A percentile compares a stretch with the other conserved stretches of the same genome.
Evolutionary conservation across 805 yeast species (phyloP).

Genomic region (Ogataea sp.): DNA sequence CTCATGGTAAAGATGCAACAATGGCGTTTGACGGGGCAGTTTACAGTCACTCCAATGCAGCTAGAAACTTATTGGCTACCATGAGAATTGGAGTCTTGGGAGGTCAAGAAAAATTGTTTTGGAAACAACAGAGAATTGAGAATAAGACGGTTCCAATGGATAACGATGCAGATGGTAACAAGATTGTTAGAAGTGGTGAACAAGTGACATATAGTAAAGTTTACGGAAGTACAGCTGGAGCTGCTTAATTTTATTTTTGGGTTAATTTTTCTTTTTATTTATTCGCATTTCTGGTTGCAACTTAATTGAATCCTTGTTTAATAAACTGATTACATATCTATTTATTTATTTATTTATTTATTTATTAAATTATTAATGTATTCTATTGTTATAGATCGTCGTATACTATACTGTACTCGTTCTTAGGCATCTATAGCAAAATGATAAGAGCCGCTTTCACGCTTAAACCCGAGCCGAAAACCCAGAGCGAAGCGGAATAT

Average conservation of each 20-base stretch:
- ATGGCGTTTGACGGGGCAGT: constrained; percentile 94
- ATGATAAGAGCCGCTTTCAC: no score
- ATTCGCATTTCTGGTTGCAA: no score
- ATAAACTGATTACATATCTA: background rate
- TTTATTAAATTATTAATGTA: constrained; percentile 10
- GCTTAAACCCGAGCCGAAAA: no score
- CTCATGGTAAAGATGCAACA: constrained; percentile 91
- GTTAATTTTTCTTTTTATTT: no score
- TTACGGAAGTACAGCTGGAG: constrained; percentile 49
- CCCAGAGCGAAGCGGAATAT: no score
- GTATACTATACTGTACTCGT: no score
- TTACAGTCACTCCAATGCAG: constrained; percentile 88
- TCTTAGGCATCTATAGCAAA: no score
- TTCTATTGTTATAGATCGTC: no score
- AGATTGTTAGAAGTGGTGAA: constrained; percentile 52
- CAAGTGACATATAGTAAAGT: constrained; percentile 42
- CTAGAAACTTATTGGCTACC: constrained; percentile 81
- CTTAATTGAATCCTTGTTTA: no score
- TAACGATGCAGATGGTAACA: constrained; percentile 44
- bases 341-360: background rate
- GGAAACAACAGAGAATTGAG: constrained; percentile 65
- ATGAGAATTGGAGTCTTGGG: constrained; percentile 90
- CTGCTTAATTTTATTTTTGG: constrained; percentile 31
- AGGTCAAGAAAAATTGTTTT: constrained; percentile 73
- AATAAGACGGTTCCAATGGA: constrained; percentile 56